Base-by-base conservation (phyloP, 257 asterid species). In the Ilex asprella region DNA sequence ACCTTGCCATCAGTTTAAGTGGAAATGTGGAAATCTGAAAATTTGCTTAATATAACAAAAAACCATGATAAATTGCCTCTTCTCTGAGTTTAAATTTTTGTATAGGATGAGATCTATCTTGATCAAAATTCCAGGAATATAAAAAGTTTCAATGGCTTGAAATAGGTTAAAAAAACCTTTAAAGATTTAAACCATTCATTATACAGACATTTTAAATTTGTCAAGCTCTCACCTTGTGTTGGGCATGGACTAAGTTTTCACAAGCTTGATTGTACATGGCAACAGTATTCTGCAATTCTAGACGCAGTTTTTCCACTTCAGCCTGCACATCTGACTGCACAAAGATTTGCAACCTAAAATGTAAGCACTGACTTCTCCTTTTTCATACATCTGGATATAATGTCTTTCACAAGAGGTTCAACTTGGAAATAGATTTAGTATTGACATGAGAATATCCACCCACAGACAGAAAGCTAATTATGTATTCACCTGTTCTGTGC, bases 181-280 rank as follows among this genome's bases (percentile, higher is more conserved):
- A 2, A 10, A 53, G 15, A 3, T 15, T 21, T 4, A 53, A 53
- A 53, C 10, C 11, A 53, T 14, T 16, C 2, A 53, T 15, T 16
- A 46, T 46, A 3, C 52, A 46, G 52, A 53, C 27, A 7, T 8
- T 35, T 59, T 66, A 66, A 73, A 68, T 60, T 30, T 63, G 59
- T 72, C 30, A 72, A 67, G 58, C 32, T 12, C 70, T 59, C 74
- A 88, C 98, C 94, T 81, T 73, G 70, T 76, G 79, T 62, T 73
- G 89, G 72, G 87, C 75, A 74, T 69, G 76, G 67, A 83, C 75
- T 65, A 91, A 80, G 61, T 82, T 89, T 68, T 76, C 79, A 67
- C 95, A 84, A 64, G 95, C 86, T 77, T 55, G 91, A 63, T 68
- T 84, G 71, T 91, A 91, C 88, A 86, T 67, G 62, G 75, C 56